These are phyloP conservation scores for Pterula multifida DNA, from an alignment of 1,284 basidiomycete species.

Conservation along the genomic window DNA sequence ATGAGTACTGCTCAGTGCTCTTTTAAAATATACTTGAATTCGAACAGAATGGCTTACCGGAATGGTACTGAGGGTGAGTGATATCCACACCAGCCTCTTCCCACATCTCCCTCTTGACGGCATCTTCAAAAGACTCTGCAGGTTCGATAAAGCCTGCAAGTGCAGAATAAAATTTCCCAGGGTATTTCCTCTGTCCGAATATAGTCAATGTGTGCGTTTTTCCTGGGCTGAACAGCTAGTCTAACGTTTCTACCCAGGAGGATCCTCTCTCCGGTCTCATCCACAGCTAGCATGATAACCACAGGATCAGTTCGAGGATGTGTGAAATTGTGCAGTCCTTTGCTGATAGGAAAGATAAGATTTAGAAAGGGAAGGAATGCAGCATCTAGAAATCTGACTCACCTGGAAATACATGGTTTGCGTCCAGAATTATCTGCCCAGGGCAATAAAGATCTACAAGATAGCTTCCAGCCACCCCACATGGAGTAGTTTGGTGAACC, in stretches of 20 bases:
- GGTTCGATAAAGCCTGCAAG: constrained; percentile 89
- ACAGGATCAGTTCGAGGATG: constrained; percentile 85
- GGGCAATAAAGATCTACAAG: constrained; percentile 64
- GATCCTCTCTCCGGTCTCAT: constrained; percentile 67
- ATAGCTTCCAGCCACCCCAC: constrained; percentile 95
- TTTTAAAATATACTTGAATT: no score
- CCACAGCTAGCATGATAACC: constrained; percentile 86
- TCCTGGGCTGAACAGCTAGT: no score
- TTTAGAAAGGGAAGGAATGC: background rate
- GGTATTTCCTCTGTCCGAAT: constrained; percentile 48
- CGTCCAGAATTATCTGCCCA: constrained; percentile 51
- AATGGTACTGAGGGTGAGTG: constrained; percentile 80
- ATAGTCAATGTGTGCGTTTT: background rate
- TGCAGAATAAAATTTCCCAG: constrained; percentile 71
- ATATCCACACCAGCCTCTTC: constrained; percentile 90
- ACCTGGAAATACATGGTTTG: constrained; percentile 62
- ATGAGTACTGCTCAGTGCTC: no score
- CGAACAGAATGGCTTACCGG: no score
- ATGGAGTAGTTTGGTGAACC: constrained; percentile 74
- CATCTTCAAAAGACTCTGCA: constrained; percentile 92
- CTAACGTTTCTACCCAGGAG: constrained; percentile 79
- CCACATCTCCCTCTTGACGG: constrained; percentile 86
- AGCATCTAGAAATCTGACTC: constrained; percentile 14
- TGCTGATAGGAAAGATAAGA: constrained; percentile 35
- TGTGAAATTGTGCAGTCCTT: constrained; percentile 79